Evolutionary conservation across 306 rosid species (phyloP).

Genomic region (Casuarina cunninghamiana): DNA sequence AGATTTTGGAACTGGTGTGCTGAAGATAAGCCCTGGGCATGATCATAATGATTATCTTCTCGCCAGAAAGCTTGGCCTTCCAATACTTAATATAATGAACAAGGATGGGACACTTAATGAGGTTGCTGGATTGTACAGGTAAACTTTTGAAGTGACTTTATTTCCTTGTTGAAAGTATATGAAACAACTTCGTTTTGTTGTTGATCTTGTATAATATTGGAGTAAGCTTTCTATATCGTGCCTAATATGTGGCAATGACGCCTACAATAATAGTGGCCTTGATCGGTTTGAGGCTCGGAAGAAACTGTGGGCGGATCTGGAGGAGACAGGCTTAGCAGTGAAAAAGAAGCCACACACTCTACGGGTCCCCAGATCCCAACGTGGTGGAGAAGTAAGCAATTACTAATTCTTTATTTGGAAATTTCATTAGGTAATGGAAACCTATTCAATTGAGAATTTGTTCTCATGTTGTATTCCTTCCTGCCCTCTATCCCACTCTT

Average conservation of each 20-base stretch:
- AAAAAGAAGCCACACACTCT: conserved; percentile 84
- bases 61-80: conserved; percentile 96
- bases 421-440: conserved; percentile 12
- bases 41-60: conserved; percentile 92
- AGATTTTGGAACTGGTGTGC: conserved; percentile 94
- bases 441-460: conserved; percentile 16
- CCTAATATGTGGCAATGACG: conserved; percentile 31
- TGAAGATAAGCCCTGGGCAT: conserved; percentile 98
- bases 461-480: background rate
- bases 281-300: conserved; percentile 96
- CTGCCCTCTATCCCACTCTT: background rate
- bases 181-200: conserved; percentile 13
- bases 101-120: conserved; percentile 92
- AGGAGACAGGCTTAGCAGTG: conserved; percentile 83
- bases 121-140: conserved; percentile 91
- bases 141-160: conserved; percentile 21
- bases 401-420: conserved; percentile 9
- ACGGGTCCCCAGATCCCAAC: conserved; percentile 97
- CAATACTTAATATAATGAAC: conserved; percentile 96
- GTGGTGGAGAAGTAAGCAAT: conserved; percentile 92
- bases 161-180: conserved; percentile 22
- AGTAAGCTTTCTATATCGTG: background rate
- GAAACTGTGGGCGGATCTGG: conserved; percentile 92
- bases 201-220: conserved; percentile 16
- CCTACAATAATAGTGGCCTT: conserved; percentile 64